These are phyloP conservation scores for Aspergillus flavus DNA, from an alignment of 2,329 filamentous ascomycete genomes.

Conservation along the genomic window DNA sequence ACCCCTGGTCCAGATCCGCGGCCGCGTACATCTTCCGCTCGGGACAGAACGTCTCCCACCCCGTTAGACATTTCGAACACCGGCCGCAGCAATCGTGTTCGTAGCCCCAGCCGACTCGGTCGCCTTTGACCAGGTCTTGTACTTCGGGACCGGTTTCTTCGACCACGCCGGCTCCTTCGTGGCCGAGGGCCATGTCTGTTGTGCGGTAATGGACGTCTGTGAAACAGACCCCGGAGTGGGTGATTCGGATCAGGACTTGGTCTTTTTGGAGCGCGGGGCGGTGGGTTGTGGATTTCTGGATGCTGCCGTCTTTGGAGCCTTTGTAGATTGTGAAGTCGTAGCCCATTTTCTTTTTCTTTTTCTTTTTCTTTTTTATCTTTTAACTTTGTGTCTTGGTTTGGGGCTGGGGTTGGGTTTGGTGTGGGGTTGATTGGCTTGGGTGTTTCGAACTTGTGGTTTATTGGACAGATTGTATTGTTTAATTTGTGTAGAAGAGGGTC, in stretches of 20 bases:
- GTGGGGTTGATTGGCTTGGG: no score
- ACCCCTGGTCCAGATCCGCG: conserved; percentile 41
- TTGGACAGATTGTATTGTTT: neutral
- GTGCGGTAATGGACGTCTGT: conserved; percentile 53
- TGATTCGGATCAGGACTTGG: conserved; percentile 64
- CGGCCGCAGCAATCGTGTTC: conserved; percentile 40
- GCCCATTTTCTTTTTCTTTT: conserved; percentile 20
- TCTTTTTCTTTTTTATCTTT: no score
- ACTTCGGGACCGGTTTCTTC: conserved; percentile 34
- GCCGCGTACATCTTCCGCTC: conserved; percentile 39
- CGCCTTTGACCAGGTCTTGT: conserved; percentile 40
- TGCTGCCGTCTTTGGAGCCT: conserved; percentile 60
- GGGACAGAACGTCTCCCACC: conserved; percentile 36
- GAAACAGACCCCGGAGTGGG: conserved; percentile 68
- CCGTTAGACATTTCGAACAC: conserved; percentile 39
- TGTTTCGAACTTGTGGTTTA: neutral
- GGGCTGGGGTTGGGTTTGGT: no score
- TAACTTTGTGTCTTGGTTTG: no score
- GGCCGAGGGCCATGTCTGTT: conserved; percentile 40
- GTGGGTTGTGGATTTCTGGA: conserved; percentile 53
- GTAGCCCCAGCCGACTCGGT: conserved; percentile 49
- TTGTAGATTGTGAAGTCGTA: conserved; percentile 64
- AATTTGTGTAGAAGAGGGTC: neutral
- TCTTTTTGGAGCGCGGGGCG: conserved; percentile 36
- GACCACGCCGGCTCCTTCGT: conserved; percentile 43